These are phyloP conservation scores for Rhynchospora pubera DNA, from an alignment of 176 grass and related monocot species.

Conservation along the genomic window DNA sequence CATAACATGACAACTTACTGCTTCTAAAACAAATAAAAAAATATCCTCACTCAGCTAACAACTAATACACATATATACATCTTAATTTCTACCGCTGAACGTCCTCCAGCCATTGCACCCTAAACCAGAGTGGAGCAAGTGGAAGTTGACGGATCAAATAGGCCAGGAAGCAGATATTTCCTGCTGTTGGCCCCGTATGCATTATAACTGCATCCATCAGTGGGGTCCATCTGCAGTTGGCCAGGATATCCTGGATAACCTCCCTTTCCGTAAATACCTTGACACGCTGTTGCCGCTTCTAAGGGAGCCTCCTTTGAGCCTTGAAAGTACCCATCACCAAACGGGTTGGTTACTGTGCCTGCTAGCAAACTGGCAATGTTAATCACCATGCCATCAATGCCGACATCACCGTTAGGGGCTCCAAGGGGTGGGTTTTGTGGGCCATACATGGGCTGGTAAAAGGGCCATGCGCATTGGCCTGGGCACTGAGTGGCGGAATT, in stretches of 20 bases:
- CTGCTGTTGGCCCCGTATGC: constrained; percentile 45
- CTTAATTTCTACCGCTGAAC: no score
- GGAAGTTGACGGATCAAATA: constrained; percentile 43
- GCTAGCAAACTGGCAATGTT: constrained; percentile 66
- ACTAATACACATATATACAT: neutral
- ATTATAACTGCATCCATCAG: constrained; percentile 57
- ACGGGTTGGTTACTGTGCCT: constrained; percentile 54
- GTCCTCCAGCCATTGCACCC: neutral
- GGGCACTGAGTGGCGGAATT: constrained; percentile 62
- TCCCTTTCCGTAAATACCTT: constrained; percentile 39
- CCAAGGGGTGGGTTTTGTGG: constrained; percentile 46
- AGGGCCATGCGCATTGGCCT: constrained; percentile 70
- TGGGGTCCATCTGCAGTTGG: constrained; percentile 30
- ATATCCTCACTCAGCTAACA: neutral
- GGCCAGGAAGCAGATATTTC: constrained; percentile 60
- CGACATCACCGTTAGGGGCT: constrained; percentile 63
- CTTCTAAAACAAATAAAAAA: constrained; percentile 9
- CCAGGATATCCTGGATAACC: constrained; percentile 69
- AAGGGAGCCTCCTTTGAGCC: constrained; percentile 43
- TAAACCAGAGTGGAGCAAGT: constrained; percentile 52
- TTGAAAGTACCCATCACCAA: constrained; percentile 62
- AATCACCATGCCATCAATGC: constrained; percentile 55
- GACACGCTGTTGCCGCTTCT: constrained; percentile 49
- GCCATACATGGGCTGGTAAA: constrained; percentile 62
- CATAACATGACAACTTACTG: neutral